These are phyloP conservation scores for Haberlea rhodopensis DNA, from an alignment of 257 asterid genomes.

Conservation along the genomic window DNA sequence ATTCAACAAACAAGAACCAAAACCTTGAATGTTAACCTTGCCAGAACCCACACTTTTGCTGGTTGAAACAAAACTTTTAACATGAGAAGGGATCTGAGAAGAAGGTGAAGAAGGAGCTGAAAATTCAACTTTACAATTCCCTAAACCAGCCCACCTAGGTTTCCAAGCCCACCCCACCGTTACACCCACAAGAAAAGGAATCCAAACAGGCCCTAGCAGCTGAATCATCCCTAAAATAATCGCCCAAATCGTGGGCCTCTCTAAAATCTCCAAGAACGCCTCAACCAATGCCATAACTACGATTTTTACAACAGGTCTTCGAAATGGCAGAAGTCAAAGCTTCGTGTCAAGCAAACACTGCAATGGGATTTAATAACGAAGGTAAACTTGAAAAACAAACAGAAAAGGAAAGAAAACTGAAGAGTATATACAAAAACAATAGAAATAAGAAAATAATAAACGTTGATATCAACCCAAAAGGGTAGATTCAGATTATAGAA, in stretches of 20 bases:
- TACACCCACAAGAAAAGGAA: constrained; percentile 72
- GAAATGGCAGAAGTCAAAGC: background rate
- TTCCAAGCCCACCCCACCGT: constrained; percentile 90
- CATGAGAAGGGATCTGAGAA: constrained; percentile 25
- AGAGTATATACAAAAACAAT: constrained; percentile 5
- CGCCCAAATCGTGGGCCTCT: constrained; percentile 51
- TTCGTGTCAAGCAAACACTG: constrained; percentile 5
- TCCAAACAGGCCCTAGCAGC: constrained; percentile 71
- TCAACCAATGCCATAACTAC: constrained; percentile 44
- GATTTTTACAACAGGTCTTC: constrained; percentile 7
- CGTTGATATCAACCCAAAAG: constrained; percentile 12
- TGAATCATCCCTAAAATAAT: constrained; percentile 48
- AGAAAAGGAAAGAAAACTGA: background rate
- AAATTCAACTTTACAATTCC: constrained; percentile 52
- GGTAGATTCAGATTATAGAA: constrained; percentile 19
- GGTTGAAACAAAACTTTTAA: constrained; percentile 22
- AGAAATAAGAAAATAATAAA: background rate
- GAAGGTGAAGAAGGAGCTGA: constrained; percentile 65
- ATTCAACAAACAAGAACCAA: constrained; percentile 24
- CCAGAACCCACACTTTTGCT: constrained; percentile 20
- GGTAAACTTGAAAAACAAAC: background rate
- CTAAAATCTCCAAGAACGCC: constrained; percentile 57
- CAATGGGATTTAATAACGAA: background rate
- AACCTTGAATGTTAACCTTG: constrained; percentile 14
- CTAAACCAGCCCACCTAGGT: constrained; percentile 72